Percentiles rank a stretch among this genome's conserved stretches.
These are phyloP conservation scores for Cladophialophora psammophila DNA, from an alignment of 2,329 filamentous ascomycete genomes.

Conservation along the genomic window DNA sequence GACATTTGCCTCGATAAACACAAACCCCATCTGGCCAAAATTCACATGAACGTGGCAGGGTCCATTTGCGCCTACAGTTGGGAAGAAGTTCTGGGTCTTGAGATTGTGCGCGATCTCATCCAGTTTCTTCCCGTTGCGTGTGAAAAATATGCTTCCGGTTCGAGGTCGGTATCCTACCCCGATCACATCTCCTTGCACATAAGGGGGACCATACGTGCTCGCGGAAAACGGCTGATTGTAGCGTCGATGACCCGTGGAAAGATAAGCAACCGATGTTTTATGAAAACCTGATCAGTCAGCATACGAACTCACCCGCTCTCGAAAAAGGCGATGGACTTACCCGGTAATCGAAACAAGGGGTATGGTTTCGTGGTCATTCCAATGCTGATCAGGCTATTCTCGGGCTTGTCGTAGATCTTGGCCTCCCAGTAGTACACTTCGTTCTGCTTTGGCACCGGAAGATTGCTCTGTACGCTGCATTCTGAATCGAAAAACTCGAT, in stretches of 20 bases:
- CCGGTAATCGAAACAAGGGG: conserved; percentile 89
- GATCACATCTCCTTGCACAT: conserved; percentile 92
- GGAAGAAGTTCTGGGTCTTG: conserved; percentile 96
- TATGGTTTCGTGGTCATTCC: conserved; percentile 98
- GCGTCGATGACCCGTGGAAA: conserved; percentile 83
- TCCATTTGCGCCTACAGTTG: conserved; percentile 93
- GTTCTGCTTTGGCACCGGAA: conserved; percentile 97
- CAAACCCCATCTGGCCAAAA: conserved; percentile 96
- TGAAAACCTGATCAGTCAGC: conserved; percentile 73
- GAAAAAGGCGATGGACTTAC: conserved; percentile 59
- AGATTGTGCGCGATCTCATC: conserved; percentile 93
- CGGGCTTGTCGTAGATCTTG: conserved; percentile 97
- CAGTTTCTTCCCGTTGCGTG: conserved; percentile 94
- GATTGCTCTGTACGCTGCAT: conserved; percentile 94
- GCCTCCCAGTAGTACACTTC: conserved; percentile 99
- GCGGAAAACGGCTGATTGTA: conserved; percentile 90
- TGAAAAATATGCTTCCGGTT: conserved; percentile 96
- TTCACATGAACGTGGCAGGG: conserved; percentile 95
- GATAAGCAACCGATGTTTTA: conserved; percentile 90
- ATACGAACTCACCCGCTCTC: background rate
- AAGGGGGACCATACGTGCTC: conserved; percentile 80
- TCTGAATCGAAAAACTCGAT: conserved; percentile 99
- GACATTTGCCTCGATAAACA: conserved; percentile 98
- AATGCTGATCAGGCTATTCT: conserved; percentile 83
- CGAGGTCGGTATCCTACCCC: conserved; percentile 94